Evolutionary conservation across 257 asterid genomes (phyloP), one percentile per base, ranked within the genome.

Genomic region (Solanum paucissectum): DNA sequence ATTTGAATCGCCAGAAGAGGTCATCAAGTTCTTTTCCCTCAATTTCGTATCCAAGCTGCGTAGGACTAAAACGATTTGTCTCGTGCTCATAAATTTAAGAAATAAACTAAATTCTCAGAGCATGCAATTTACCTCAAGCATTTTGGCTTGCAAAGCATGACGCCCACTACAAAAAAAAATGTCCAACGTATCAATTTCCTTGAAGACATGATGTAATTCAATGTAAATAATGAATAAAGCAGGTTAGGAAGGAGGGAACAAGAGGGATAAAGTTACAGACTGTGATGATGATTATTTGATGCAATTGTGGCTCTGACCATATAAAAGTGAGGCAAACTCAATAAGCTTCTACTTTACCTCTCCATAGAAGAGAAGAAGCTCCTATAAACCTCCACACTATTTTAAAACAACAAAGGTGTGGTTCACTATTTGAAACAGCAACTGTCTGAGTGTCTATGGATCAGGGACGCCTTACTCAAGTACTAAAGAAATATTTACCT

Each of bases 81-180:
- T 82, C 64, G 13, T 82, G 69, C 69, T 49, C 69, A 10, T 29
- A 82, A 32, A 49, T 18, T 2, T 49, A 82, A 32, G 44, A 49
- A 82, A 82, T 20, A 64, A 86, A 40, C 20, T 76, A 60, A 44
- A 32, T 10, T 29, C 32, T n/a, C 69, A 32, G 44, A 36, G 88
- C 83, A 88, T 88, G 60, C 87, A 86, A 87, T 88, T 83, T 88
- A 96, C 99, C 98, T 96, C 98, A 91, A 93, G 69, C 92, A 96
- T 94, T 91, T 96, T 96, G 81, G 96, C 92, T 92, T 94, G 95
- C 93, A 96, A 87, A 93, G 99, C 99, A 96, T 94, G 98, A 42
- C 99, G 98, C 52, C 98, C 99, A 92, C 98, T 96, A 95, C 86
- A 87, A 40, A 91, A 87, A 64, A 74, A 91, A 74, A 91, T 11